These are phyloP conservation scores for Trichoderma gracile DNA, from an alignment of 2,329 filamentous ascomycete genomes.

Conservation along the genomic window DNA sequence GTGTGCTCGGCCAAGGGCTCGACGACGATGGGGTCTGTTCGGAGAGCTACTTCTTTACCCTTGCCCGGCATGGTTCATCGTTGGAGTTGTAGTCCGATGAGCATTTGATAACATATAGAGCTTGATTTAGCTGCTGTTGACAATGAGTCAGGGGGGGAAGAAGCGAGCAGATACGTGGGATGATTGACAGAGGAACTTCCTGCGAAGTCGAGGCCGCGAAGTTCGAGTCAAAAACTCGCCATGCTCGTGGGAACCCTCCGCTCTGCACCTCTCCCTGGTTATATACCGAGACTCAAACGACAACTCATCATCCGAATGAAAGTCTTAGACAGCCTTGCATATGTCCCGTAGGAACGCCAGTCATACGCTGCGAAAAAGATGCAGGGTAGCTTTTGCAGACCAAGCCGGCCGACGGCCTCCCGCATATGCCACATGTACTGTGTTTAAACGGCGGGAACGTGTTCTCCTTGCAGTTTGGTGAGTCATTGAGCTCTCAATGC, in stretches of 20 bases:
- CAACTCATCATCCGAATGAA: background rate
- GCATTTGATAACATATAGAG: too few relatives aligned
- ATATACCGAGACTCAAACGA: background rate
- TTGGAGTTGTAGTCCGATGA: background rate
- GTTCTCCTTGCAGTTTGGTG: background rate
- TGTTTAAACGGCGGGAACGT: background rate
- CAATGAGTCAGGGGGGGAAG: too few relatives aligned
- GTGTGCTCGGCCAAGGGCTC: conserved; percentile 82
- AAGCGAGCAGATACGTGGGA: background rate
- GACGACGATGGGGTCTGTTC: conserved; percentile 64
- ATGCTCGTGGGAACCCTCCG: background rate
- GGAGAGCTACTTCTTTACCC: conserved; percentile 20
- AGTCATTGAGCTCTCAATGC: background rate
- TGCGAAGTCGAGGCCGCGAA: background rate
- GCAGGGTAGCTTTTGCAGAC: background rate
- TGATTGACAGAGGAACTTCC: background rate
- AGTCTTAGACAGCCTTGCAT: conserved; percentile 5
- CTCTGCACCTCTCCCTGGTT: background rate
- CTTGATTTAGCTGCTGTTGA: background rate
- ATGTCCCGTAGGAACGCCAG: background rate
- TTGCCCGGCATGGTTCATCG: background rate
- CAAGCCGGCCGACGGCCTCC: background rate
- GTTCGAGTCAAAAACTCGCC: background rate
- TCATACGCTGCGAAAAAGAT: background rate
- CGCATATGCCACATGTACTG: background rate